These are phyloP conservation scores for Atkinsonella texensis DNA, from an alignment of 2,329 filamentous ascomycete species.

Conservation along the genomic window DNA sequence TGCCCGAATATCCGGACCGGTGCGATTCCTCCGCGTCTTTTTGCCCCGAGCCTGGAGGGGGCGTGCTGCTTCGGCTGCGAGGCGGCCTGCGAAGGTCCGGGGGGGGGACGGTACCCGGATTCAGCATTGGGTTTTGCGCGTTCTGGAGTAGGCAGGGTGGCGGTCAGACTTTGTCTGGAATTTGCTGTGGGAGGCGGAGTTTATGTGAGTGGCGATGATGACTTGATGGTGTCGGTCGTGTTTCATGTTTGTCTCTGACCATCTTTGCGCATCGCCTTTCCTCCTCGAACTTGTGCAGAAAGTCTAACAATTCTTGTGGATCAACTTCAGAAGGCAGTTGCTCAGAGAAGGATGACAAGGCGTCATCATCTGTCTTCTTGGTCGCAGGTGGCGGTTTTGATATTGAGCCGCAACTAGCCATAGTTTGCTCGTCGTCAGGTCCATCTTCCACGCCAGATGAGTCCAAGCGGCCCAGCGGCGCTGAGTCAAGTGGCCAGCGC, in stretches of 20 bases:
- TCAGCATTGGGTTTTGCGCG: not conserved
- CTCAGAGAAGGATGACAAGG: not conserved
- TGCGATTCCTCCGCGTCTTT: constrained; percentile 10
- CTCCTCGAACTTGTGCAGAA: constrained; percentile 4
- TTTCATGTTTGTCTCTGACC: not conserved
- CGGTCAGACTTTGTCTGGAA: constrained; percentile 7
- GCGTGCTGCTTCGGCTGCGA: constrained; percentile 9
- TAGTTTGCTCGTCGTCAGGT: not conserved
- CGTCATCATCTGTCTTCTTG: not conserved
- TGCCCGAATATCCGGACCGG: constrained; percentile 20
- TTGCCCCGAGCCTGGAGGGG: constrained; percentile 6
- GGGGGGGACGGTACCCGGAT: constrained; percentile 4
- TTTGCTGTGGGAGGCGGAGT: not conserved
- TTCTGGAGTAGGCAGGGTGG: not conserved
- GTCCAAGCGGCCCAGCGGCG: not conserved
- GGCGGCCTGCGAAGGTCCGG: constrained; percentile 17
- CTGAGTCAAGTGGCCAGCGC: not conserved
- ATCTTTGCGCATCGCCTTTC: not conserved
- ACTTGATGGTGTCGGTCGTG: not conserved
- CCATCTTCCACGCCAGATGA: not conserved
- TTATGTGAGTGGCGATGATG: not conserved
- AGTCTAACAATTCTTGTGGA: constrained; percentile 6
- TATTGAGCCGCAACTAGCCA: constrained; percentile 2
- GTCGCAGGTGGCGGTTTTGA: not conserved
- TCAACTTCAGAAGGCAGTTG: not conserved